These are phyloP conservation scores for Podospora fimiseda DNA, from an alignment of 495 filamentous ascomycete genomes.

Conservation along the genomic window DNA sequence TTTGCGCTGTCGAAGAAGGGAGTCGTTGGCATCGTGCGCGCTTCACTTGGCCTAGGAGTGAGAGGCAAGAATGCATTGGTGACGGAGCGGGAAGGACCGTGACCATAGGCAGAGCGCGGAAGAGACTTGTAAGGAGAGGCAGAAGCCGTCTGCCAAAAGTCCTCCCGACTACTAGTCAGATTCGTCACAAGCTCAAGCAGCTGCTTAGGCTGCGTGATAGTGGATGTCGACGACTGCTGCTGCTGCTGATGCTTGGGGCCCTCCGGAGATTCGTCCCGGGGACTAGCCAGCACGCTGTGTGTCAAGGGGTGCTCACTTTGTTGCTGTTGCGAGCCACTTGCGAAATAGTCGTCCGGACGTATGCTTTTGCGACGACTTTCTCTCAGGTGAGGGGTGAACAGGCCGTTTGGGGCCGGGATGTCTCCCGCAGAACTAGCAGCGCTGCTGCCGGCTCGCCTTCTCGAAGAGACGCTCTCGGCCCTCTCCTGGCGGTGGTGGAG, in stretches of 20 bases:
- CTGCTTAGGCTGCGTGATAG: conserved; percentile 30
- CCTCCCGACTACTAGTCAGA: conserved; percentile 42
- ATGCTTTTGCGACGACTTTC: conserved; percentile 61
- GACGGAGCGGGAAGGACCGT: conserved; percentile 41
- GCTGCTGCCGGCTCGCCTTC: conserved; percentile 51
- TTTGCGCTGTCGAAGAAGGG: conserved; percentile 40
- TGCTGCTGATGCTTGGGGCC: conserved; percentile 24
- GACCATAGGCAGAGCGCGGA: conserved; percentile 33
- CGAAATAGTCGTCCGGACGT: conserved; percentile 62
- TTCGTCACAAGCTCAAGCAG: conserved; percentile 34
- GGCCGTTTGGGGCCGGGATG: conserved; percentile 26
- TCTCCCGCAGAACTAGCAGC: conserved; percentile 49
- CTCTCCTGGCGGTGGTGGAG: conserved; percentile 53
- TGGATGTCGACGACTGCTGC: conserved; percentile 38
- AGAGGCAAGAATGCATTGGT: conserved; percentile 48
- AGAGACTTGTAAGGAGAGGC: conserved; percentile 13
- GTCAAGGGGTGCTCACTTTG: conserved; percentile 72
- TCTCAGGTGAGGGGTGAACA: conserved; percentile 33
- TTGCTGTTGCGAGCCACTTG: conserved; percentile 19
- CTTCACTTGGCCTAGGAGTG: conserved; percentile 31
- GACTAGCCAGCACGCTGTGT: conserved; percentile 72
- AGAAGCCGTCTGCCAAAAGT: conserved; percentile 24
- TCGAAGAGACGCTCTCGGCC: conserved; percentile 47
- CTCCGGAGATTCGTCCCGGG: conserved; percentile 44
- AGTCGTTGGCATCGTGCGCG: conserved; percentile 39